Percentiles rank a stretch among this genome's conserved stretches.
Evolutionary conservation across 257 asterid genomes (phyloP).

Genomic region (Lycium ferocissimum): DNA sequence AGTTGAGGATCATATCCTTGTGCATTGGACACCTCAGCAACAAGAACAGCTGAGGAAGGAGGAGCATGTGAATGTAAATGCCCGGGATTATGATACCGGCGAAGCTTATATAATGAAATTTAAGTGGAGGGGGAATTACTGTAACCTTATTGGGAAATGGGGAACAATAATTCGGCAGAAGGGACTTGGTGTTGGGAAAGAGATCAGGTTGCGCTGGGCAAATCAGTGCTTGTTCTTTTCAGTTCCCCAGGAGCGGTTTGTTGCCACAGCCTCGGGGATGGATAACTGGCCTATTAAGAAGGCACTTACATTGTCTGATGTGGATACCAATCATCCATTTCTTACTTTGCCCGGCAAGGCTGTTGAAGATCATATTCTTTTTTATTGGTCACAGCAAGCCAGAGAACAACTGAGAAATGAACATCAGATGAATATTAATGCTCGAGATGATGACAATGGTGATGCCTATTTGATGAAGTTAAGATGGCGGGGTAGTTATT

Average conservation of each 20-base stretch:
- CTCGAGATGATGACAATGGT: constrained; percentile 77
- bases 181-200: constrained; percentile 81
- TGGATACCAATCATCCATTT: constrained; percentile 86
- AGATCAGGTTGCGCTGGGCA: constrained; percentile 70
- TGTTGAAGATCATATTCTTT: constrained; percentile 77
- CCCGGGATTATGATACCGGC: constrained; percentile 78
- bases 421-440: constrained; percentile 72
- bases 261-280: constrained; percentile 54
- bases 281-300: constrained; percentile 84
- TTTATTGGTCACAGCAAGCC: constrained; percentile 68
- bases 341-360: constrained; percentile 88
- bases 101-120: constrained; percentile 73
- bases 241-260: constrained; percentile 64
- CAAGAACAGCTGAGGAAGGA: constrained; percentile 71
- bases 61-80: constrained; percentile 72
- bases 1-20: constrained; percentile 82
- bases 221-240: constrained; percentile 74
- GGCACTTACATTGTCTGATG: constrained; percentile 79
- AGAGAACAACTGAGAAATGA: constrained; percentile 72
- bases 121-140: constrained; percentile 80
- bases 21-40: constrained; percentile 71
- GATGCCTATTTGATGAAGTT: constrained; percentile 72
- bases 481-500: constrained; percentile 80
- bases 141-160: constrained; percentile 81
- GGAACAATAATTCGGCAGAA: constrained; percentile 70